Conservation (phyloP, 352 stramenopile species). For the Phytopythium kandeliae region DNA sequence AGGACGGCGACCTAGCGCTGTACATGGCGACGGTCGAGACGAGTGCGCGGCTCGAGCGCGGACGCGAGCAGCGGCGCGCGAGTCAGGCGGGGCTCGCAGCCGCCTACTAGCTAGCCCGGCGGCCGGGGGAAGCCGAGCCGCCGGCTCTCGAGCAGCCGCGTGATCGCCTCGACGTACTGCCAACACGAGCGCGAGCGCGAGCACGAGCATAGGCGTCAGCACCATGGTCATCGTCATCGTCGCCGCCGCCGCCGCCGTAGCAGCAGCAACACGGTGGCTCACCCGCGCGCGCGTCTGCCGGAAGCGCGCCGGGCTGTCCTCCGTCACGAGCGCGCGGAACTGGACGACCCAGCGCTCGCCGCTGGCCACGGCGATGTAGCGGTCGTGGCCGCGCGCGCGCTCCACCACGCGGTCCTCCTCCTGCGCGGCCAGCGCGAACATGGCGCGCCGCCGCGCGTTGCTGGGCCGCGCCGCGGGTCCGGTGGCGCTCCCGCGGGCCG, state of each 20-base stretch:
- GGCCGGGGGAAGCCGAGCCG: slow-evolving; percentile 1
- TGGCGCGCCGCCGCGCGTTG: background rate
- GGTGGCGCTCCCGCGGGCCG: slow-evolving; percentile 2
- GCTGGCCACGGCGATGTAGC: slow-evolving; percentile 35
- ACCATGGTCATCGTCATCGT: too few relatives aligned
- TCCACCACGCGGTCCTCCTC: slow-evolving; percentile 43
- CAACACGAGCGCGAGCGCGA: too few relatives aligned
- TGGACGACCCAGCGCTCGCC: slow-evolving; percentile 50
- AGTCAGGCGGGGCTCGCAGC: slow-evolving; percentile 13
- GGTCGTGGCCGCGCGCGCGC: slow-evolving; percentile 44
- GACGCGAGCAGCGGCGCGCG: slow-evolving; percentile 23
- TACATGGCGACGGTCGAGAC: slow-evolving; percentile 75
- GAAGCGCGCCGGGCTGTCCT: slow-evolving; percentile 36
- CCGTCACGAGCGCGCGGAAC: slow-evolving; percentile 52
- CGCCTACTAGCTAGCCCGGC: too few relatives aligned
- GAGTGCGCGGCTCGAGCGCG: slow-evolving; percentile 44
- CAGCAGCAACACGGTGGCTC: slow-evolving; percentile 1
- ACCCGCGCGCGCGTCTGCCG: slow-evolving; percentile 38
- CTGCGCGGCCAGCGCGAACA: slow-evolving; percentile 46
- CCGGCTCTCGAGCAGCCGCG: slow-evolving; percentile 49
- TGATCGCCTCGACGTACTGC: slow-evolving; percentile 76
- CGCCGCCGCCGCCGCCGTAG: too few relatives aligned
- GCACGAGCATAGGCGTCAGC: background rate
- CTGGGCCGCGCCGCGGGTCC: background rate
- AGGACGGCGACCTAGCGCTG: slow-evolving; percentile 64